Evolutionary conservation across 345 rosid species (phyloP), one percentile per base, ranked within the genome.

Genomic region (Hypericum androsaemum): DNA sequence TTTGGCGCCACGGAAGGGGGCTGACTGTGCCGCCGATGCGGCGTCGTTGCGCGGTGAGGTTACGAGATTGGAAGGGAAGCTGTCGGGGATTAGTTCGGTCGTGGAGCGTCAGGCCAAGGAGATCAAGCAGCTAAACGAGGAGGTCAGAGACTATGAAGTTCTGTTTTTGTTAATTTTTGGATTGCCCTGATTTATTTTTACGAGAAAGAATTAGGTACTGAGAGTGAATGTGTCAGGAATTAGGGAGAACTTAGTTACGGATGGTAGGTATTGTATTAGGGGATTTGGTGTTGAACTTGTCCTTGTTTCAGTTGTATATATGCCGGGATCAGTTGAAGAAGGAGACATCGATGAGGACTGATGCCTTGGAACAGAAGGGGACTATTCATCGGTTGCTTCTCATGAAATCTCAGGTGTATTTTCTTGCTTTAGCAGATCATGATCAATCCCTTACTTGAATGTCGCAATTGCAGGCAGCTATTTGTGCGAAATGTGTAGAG

Each of bases 11-110:
- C 73, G 59, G 63, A 71, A 72, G 61, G 48, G 28, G 39, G 57
- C 10, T 10, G 78, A 48, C 35, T 15, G 56, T 5, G 77, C 69
- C 49, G 80, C 76, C 32, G 90, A 86, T 74, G 70, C 81, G 0
- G 81, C 50, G 43, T 53, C 71, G 15, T 57, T 88, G 70, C 76
- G 81, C 2, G 64, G 64, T 5, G 79, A 79, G 69, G 87, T 83
- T 61, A 76, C 63, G 62, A 78, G 83, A 59, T 64, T 94, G 67
- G 69, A 73, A 54, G 75, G 54, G 37, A 88, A 86, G 71, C 64
- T 77, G 36, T 61, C 75, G 0, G 74, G 82, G 52, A 78, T 88
- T 12, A 37, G 40, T 60, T 61, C 78, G 6, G 63, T 65, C 22
- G 28, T 80, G 38, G 94, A 83, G 58, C 54, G 45, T 14, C 76